These are phyloP conservation scores for Sporobolomyces phaffii DNA, from an alignment of 768 basidiomycete species.

Conservation along the genomic window DNA sequence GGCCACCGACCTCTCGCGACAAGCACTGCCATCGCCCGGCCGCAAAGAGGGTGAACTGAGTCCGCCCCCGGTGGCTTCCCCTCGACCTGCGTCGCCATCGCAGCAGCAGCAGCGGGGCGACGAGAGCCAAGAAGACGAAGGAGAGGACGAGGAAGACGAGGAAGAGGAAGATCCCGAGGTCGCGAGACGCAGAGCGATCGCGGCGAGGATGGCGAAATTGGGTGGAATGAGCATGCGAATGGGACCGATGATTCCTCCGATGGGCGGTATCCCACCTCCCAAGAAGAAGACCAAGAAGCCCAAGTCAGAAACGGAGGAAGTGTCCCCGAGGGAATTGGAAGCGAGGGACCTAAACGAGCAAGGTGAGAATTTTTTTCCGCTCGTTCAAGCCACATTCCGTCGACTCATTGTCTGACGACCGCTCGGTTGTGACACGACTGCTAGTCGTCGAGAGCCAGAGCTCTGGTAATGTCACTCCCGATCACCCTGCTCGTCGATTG, in stretches of 20 bases:
- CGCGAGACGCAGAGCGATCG: constrained; percentile 17
- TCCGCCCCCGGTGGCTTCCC: background rate
- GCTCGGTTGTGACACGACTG: too few species aligned
- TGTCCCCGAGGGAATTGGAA: background rate
- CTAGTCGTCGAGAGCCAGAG: constrained; percentile 1
- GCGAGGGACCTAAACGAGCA: constrained; percentile 8
- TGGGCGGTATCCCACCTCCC: background rate
- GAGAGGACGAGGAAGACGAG: constrained; percentile 13
- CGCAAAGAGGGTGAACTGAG: background rate
- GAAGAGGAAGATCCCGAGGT: constrained; percentile 39
- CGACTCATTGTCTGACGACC: too few species aligned
- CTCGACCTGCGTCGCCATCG: background rate
- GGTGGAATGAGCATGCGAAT: constrained; percentile 30
- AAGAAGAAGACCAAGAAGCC: constrained; percentile 16
- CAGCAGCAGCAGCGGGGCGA: background rate
- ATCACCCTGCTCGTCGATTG: constrained; percentile 14
- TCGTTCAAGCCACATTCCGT: background rate
- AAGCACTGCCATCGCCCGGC: background rate
- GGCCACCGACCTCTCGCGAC: background rate
- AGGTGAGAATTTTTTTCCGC: background rate
- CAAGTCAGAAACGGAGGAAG: background rate
- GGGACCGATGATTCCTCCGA: constrained; percentile 27
- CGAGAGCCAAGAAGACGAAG: background rate
- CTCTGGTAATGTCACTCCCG: background rate
- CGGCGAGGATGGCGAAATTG: constrained; percentile 38